These are phyloP conservation scores for Ceriops zippeliana DNA, from an alignment of 345 rosid genomes.

Conservation along the genomic window DNA sequence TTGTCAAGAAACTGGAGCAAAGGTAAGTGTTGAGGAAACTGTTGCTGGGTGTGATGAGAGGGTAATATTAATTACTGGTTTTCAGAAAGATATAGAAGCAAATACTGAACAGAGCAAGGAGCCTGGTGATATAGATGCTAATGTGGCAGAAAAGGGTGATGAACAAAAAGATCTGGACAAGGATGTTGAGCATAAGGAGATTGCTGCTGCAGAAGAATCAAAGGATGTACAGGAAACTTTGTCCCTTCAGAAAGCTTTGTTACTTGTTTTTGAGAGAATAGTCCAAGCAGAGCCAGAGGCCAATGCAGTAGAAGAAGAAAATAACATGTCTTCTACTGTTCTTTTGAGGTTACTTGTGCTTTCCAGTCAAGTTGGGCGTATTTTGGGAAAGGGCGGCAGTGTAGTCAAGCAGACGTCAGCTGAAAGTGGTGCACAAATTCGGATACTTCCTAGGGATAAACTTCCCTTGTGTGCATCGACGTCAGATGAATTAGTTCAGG, in stretches of 20 bases:
- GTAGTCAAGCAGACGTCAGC: constrained; percentile 55
- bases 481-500: constrained; percentile 66
- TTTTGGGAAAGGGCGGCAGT: constrained; percentile 66
- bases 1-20: constrained; percentile 45
- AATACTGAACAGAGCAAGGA: constrained; percentile 17
- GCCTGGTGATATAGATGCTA: constrained; percentile 19
- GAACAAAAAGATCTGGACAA: constrained; percentile 21
- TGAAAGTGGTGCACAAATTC: constrained; percentile 67
- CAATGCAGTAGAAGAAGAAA: constrained; percentile 35
- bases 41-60: constrained; percentile 57
- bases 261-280: constrained; percentile 54
- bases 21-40: constrained; percentile 50
- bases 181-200: constrained; percentile 28
- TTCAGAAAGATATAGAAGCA: constrained; percentile 29
- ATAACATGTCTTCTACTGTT: constrained; percentile 26
- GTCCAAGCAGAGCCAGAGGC: constrained; percentile 35
- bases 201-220: constrained; percentile 28
- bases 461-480: constrained; percentile 49
- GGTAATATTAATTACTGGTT: constrained; percentile 39
- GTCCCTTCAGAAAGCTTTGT: constrained; percentile 49
- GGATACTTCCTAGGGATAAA: constrained; percentile 61
- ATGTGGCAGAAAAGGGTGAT: constrained; percentile 22
- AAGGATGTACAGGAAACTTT: constrained; percentile 35
- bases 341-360: constrained; percentile 55
- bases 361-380: constrained; percentile 58